Conservation (phyloP, 352 stramenopile species). For the Phytophthora vignae region DNA sequence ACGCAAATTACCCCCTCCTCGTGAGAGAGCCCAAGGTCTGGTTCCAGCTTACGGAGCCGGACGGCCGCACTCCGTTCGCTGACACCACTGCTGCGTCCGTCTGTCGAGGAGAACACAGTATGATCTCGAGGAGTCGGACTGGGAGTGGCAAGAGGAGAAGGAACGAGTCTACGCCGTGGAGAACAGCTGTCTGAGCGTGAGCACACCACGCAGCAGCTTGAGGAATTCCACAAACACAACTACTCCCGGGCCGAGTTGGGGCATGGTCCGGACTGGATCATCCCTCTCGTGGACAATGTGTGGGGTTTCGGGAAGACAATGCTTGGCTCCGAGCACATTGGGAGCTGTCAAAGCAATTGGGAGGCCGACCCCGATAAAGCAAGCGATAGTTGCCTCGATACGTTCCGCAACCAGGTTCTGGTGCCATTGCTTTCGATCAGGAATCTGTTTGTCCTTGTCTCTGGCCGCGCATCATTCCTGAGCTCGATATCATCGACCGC, state of each 20-base stretch:
- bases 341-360: neutral
- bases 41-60: neutral
- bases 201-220: conserved; percentile 1
- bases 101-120: neutral
- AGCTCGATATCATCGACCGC: neutral
- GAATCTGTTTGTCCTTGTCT: conserved; percentile 32
- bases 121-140: neutral
- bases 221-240: conserved; percentile 5
- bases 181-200: neutral
- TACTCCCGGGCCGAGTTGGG: neutral
- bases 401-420: neutral
- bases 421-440: conserved; percentile 1
- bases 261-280: neutral
- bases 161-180: neutral
- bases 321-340: conserved; percentile 18
- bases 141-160: neutral
- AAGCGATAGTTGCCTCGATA: neutral
- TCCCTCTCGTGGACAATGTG: conserved; percentile 22
- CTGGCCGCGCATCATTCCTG: conserved; percentile 20
- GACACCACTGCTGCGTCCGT: neutral
- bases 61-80: neutral
- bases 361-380: too few relatives aligned
- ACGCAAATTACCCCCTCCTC: neutral
- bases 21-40: neutral
- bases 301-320: conserved; percentile 14